Evolutionary conservation across 495 filamentous ascomycete species (phyloP), one percentile per base, ranked within the genome.

Genomic region (Trypethelium eluteriae): DNA sequence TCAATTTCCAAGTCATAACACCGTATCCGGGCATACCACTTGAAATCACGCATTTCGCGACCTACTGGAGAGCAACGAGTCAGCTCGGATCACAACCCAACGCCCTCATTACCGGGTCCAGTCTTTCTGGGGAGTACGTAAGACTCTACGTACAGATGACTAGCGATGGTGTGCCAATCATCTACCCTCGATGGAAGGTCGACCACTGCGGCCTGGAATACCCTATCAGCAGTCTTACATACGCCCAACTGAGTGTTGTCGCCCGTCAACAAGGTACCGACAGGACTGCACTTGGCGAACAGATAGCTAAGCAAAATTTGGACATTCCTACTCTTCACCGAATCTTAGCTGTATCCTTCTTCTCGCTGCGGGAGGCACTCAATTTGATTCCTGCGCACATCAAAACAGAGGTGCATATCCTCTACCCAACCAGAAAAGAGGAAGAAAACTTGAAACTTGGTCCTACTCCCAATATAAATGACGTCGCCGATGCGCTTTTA

Each of bases 11-110:
- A 74, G 89, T 98, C 41, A 96, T 98, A 73, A 96, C 96, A 74
- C 93, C 94, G 2, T 98, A 97, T 77, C 86, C 87, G 68, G 93
- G 95, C n/a, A 88, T 89, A 68, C 91, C 95, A 2, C 79, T 98
- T 46, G 95, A 98, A 74, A 96, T 98, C 64, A 95, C 93, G 1
- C 90, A 96, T 70, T 98, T 98, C 74, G 94, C 96, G 64, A 98
- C 94, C 2, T 98, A 98, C 77, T 98, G 94, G 94, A 98, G 96
- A 77, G 93, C 93, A 1, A 98, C 95, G 3, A 96, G 90, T 72
- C 91, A 95, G 67, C 79, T 92, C 53, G 91, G 96, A 72, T 84
- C 86, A 16, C 88, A 90, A 64, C 89, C 90, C 53, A 92, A 81
- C 73, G 88, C 89, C 50, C 84, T 97, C 39, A 91, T 98, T 38